phyloP scores from a whole-genome alignment of 306 rosid genomes.

The Begonia fuchsioides region DNA sequence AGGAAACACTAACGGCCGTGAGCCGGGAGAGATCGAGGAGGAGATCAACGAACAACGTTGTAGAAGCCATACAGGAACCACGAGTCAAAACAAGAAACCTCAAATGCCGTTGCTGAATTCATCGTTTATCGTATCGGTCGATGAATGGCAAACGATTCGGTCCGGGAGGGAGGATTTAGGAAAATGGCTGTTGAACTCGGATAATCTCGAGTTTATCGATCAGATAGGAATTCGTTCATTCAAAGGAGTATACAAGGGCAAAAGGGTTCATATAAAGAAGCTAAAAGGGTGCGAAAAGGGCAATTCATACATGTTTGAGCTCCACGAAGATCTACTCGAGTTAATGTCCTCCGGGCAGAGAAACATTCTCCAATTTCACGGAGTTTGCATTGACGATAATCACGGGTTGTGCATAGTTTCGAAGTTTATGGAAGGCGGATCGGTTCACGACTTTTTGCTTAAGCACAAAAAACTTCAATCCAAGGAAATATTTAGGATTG shows the following conservation, averaged over 20 bases:
- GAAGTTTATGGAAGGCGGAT: slow-evolving; percentile 80
- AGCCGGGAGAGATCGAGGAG: slow-evolving; percentile 51
- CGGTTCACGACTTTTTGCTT: slow-evolving; percentile 59
- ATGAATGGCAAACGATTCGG: slow-evolving; percentile 86
- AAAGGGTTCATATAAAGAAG: slow-evolving; percentile 79
- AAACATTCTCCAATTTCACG: slow-evolving; percentile 62
- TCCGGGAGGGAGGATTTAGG: slow-evolving; percentile 49
- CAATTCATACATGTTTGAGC: slow-evolving; percentile 62
- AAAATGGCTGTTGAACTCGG: slow-evolving; percentile 77
- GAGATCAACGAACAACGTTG: slow-evolving; percentile 30
- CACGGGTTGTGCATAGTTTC: slow-evolving; percentile 86
- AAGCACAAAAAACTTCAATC: slow-evolving; percentile 65
- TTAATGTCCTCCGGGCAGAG: slow-evolving; percentile 85
- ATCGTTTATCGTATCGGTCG: slow-evolving; percentile 48
- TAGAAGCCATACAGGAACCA: slow-evolving; percentile 41
- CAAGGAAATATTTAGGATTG: slow-evolving; percentile 67
- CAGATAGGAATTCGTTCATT: slow-evolving; percentile 68
- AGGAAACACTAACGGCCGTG: slow-evolving; percentile 61
- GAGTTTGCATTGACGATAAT: slow-evolving; percentile 73
- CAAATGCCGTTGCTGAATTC: slow-evolving; percentile 60
- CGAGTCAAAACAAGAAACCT: slow-evolving; percentile 39
- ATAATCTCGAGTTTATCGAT: slow-evolving; percentile 52
- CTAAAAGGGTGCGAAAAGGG: slow-evolving; percentile 95
- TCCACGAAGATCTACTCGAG: slow-evolving; percentile 62
- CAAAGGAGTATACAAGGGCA: slow-evolving; percentile 79